Evolutionary conservation across 306 rosid species (phyloP).

Genomic region (Boehmeria nivea): DNA sequence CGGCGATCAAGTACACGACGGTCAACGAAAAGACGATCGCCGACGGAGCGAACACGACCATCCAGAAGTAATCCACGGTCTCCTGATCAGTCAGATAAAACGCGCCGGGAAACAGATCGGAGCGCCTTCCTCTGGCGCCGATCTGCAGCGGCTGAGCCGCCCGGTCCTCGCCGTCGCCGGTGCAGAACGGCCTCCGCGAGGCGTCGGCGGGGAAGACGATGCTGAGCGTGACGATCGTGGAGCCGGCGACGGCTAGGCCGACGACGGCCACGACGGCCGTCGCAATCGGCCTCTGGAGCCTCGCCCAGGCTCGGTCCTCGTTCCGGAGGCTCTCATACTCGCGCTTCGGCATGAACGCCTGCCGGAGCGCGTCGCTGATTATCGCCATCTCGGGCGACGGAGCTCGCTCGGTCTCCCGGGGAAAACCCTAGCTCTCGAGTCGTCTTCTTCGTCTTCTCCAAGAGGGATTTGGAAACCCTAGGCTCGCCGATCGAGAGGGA

Average conservation of each 20-base stretch:
- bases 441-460: too few relatives aligned
- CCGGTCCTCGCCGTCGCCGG: conserved; percentile 28
- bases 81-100: conserved; percentile 84
- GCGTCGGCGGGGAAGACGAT: conserved; percentile 60
- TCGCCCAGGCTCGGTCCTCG: conserved; percentile 83
- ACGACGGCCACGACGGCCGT: conserved; percentile 25
- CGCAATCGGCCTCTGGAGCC: conserved; percentile 65
- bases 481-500: too few relatives aligned
- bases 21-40: conserved; percentile 49
- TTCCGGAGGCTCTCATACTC: conserved; percentile 81
- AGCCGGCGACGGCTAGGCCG: conserved; percentile 31
- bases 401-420: too few relatives aligned
- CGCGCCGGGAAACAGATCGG: conserved; percentile 52
- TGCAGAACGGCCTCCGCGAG: conserved; percentile 63
- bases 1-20: conserved; percentile 64
- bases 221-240: conserved; percentile 51
- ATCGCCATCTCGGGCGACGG: conserved; percentile 46
- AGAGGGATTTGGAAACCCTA: too few relatives aligned
- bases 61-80: conserved; percentile 79
- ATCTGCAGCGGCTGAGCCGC: conserved; percentile 52
- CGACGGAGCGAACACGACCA: conserved; percentile 85
- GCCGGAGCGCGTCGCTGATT: conserved; percentile 90
- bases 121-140: conserved; percentile 49
- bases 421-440: conserved; percentile 4
- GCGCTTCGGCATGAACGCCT: conserved; percentile 89